phyloP scores from a whole-genome alignment of 495 filamentous ascomycete species.

The Annulohypoxylon nitens region DNA sequence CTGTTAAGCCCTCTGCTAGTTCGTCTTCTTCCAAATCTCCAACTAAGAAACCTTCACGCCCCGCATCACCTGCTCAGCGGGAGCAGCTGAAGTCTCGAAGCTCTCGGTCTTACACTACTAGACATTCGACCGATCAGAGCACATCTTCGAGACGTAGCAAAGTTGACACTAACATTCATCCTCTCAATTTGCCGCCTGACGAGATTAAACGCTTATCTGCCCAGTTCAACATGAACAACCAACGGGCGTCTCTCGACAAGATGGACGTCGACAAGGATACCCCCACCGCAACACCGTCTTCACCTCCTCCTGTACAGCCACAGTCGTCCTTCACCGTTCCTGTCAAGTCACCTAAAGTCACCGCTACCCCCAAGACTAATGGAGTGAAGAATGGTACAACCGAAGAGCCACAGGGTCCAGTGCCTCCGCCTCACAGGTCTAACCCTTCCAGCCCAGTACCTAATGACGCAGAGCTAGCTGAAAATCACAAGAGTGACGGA shows the following conservation, averaged over 20 bases:
- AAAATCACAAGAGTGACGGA: constrained; percentile 89
- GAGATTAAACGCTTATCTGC: constrained; percentile 80
- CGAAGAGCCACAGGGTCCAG: constrained; percentile 68
- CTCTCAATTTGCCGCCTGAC: constrained; percentile 88
- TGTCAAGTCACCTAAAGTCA: constrained; percentile 46
- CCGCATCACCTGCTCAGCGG: constrained; percentile 48
- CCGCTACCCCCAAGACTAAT: constrained; percentile 42
- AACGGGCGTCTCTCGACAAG: constrained; percentile 66
- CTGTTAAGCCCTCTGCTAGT: constrained; percentile 44
- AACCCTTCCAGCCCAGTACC: constrained; percentile 70
- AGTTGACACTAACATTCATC: constrained; percentile 79
- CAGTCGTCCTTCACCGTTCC: constrained; percentile 56
- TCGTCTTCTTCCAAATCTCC: constrained; percentile 43
- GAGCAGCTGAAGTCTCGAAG: constrained; percentile 52
- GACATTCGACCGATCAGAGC: constrained; percentile 55
- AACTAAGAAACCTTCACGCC: constrained; percentile 46
- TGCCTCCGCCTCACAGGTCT: constrained; percentile 82
- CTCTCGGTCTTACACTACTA: constrained; percentile 56
- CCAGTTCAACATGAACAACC: constrained; percentile 73
- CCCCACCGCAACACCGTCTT: constrained; percentile 60
- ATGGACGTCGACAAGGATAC: constrained; percentile 87
- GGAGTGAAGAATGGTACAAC: constrained; percentile 52
- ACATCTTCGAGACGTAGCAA: constrained; percentile 60
- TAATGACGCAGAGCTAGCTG: constrained; percentile 76
- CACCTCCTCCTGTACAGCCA: constrained; percentile 57